A percentile compares a stretch with the other conserved stretches of the same genome.
Evolutionary conservation across 2,329 filamentous ascomycete species (phyloP).

Genomic region (Fonsecaea nubica): DNA sequence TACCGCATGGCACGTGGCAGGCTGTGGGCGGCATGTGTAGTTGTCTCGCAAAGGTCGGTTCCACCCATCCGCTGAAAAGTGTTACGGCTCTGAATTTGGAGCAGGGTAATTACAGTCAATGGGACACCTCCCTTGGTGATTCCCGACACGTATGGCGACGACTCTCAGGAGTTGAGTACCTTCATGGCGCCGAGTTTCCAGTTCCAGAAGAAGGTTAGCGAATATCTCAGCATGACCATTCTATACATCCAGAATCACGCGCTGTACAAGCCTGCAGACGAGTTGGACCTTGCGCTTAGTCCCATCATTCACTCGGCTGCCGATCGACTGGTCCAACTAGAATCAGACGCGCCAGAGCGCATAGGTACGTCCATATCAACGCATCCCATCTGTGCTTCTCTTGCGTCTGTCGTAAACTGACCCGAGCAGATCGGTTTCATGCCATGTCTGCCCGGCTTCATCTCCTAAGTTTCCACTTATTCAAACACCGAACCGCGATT

Average conservation of each 20-base stretch:
- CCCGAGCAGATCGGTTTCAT: conserved; percentile 10
- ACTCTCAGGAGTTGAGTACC: conserved; percentile 1
- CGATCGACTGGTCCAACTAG: conserved; percentile 6
- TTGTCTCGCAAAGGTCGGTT: conserved; percentile 19
- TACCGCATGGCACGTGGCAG: conserved; percentile 3
- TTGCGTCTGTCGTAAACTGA: neutral
- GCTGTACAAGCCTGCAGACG: conserved; percentile 9
- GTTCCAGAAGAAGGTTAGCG: conserved; percentile 16
- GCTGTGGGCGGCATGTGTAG: conserved; percentile 18
- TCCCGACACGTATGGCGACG: conserved; percentile 14
- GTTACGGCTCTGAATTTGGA: neutral
- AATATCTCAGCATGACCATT: conserved; percentile 12
- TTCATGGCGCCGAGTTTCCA: conserved; percentile 5
- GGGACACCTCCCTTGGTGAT: conserved; percentile 23
- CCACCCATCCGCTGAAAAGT: neutral
- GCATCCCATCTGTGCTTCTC: neutral
- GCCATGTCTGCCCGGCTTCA: conserved; percentile 12
- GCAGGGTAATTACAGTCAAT: conserved; percentile 8
- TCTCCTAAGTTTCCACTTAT: conserved; percentile 18
- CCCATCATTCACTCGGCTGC: conserved; percentile 1
- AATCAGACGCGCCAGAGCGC: conserved; percentile 6
- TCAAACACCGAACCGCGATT: conserved; percentile 2
- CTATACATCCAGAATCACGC: conserved; percentile 8
- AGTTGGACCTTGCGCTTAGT: neutral
- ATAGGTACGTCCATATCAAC: conserved; percentile 8